Conservation (phyloP, 169 alveolate genomes). For the Eimeria maxima region DNA sequence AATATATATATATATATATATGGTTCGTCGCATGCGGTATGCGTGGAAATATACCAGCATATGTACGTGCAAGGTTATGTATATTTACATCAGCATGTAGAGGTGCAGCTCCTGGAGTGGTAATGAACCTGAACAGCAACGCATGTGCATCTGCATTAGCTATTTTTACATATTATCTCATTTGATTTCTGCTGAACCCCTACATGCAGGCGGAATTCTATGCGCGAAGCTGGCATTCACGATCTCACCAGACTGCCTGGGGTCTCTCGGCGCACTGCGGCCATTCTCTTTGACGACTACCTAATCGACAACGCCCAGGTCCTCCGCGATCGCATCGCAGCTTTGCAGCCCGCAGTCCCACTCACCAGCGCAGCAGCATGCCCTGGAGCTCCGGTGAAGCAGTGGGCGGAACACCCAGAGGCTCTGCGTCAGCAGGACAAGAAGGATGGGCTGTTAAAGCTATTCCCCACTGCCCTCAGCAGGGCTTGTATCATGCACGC, state of each 20-base stretch:
- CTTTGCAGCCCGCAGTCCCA: neutral
- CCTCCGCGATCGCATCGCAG: constrained; percentile 21
- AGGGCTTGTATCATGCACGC: constrained; percentile 71
- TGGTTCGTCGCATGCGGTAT: no score
- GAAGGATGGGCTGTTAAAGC: neutral
- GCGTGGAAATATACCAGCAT: neutral
- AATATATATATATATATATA: no score
- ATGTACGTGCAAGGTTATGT: neutral
- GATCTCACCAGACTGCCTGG: constrained; percentile 65
- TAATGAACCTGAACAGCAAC: neutral
- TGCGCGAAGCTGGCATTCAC: constrained; percentile 40
- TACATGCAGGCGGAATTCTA: neutral
- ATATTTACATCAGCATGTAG: neutral
- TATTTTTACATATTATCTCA: neutral
- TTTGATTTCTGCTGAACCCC: neutral
- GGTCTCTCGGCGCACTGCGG: constrained; percentile 61
- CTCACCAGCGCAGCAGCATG: neutral
- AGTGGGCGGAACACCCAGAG: neutral
- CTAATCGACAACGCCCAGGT: constrained; percentile 56
- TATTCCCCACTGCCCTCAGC: constrained; percentile 66
- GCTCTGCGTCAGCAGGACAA: neutral
- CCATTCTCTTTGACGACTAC: constrained; percentile 39
- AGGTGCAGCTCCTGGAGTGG: neutral
- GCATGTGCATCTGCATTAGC: no score
- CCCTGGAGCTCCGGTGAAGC: neutral